Conservation (phyloP, 1,284 basidiomycete genomes). For the Marasmius oreades region DNA sequence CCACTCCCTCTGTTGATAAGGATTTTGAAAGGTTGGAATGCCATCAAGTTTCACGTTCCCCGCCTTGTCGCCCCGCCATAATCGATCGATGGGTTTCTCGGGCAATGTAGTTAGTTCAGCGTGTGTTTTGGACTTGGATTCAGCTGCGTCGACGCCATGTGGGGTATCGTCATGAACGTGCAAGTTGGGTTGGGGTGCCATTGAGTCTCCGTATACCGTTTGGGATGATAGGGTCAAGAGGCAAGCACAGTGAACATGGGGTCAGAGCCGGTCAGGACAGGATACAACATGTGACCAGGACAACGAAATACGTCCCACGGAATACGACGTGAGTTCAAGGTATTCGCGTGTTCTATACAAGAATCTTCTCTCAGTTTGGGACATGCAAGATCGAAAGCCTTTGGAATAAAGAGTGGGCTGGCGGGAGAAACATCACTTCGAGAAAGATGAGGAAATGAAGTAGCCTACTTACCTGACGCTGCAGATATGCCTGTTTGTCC, state of each 20-base stretch:
- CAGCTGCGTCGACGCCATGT: not conserved
- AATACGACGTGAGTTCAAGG: not conserved
- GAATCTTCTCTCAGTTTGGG: not conserved
- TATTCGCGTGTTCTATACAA: constrained; percentile 1
- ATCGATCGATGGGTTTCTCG: constrained; percentile 14
- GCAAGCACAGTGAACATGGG: too few species aligned
- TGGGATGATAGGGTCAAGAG: not conserved
- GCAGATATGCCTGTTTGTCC: too few species aligned
- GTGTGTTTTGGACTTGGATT: not conserved
- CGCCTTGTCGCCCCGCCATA: constrained; percentile 18
- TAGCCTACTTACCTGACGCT: too few species aligned
- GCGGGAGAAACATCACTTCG: too few species aligned
- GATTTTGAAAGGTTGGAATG: constrained; percentile 22
- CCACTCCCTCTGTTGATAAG: constrained; percentile 26
- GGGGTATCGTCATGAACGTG: not conserved
- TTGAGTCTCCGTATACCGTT: not conserved
- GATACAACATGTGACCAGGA: too few species aligned
- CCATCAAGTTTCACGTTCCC: constrained; percentile 15
- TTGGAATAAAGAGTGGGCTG: too few species aligned
- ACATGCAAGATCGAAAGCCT: not conserved
- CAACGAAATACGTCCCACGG: not conserved
- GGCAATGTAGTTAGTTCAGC: not conserved
- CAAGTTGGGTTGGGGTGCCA: not conserved
- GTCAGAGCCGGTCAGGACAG: too few species aligned
- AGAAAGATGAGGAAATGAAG: too few species aligned